Evolutionary conservation across 768 basidiomycete species (phyloP).

Genomic region (Coprinellus aureogranulatus): DNA sequence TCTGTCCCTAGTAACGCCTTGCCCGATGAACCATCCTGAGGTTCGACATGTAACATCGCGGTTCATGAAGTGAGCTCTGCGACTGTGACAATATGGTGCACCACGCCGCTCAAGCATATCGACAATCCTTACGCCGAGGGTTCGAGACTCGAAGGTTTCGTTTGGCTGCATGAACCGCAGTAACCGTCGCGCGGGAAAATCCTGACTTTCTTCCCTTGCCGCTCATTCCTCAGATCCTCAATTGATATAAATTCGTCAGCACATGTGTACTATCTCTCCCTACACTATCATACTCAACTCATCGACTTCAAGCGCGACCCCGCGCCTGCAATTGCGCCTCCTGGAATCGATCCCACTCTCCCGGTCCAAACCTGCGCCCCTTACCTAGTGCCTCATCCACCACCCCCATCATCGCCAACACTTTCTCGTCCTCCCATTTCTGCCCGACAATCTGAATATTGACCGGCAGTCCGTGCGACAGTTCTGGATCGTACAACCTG

Average conservation of each 20-base stretch:
- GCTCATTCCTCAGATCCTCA: too few relatives aligned
- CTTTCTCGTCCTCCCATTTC: slow-evolving; percentile 83
- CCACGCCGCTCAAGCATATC: neutral
- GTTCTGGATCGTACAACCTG: slow-evolving; percentile 64
- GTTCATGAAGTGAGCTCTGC: slow-evolving; percentile 36
- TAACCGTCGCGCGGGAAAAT: slow-evolving; percentile 25
- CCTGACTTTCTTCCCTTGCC: too few relatives aligned
- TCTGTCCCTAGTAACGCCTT: too few relatives aligned
- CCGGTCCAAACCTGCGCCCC: slow-evolving; percentile 68
- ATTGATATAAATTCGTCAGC: too few relatives aligned
- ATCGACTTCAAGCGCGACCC: neutral
- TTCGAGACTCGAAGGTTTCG: slow-evolving; percentile 71
- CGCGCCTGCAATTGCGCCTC: slow-evolving; percentile 3
- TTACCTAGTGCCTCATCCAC: slow-evolving; percentile 67
- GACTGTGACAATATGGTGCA: too few relatives aligned
- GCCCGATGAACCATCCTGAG: too few relatives aligned
- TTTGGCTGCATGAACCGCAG: slow-evolving; percentile 68
- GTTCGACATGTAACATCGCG: too few relatives aligned
- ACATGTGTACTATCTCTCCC: too few relatives aligned
- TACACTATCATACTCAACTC: too few relatives aligned
- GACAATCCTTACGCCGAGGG: slow-evolving; percentile 74
- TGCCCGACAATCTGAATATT: slow-evolving; percentile 78
- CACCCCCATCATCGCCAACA: slow-evolving; percentile 74
- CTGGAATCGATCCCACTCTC: slow-evolving; percentile 39
- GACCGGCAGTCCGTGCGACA: slow-evolving; percentile 76